Percentiles rank a stretch among this genome's conserved stretches.
Conservation (phyloP, 768 basidiomycete species). For the Mrakia hoshinonis region DNA sequence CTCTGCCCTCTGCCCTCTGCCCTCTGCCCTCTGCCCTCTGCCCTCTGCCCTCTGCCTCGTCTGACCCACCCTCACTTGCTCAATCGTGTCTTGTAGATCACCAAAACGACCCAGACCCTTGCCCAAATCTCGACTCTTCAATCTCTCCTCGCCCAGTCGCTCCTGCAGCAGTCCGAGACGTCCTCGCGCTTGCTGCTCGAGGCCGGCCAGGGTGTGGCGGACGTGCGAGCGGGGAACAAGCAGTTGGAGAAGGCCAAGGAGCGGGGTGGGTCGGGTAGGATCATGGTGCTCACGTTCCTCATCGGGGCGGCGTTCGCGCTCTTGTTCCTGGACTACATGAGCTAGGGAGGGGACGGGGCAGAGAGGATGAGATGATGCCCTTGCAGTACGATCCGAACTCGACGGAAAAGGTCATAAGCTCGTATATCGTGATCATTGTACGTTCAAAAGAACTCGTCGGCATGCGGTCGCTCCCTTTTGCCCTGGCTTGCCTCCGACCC, state of each 20-base stretch:
- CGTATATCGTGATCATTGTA: no score
- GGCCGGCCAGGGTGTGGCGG: slow-evolving; percentile 74
- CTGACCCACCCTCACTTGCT: not conserved
- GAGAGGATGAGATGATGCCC: not conserved
- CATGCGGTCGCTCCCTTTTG: no score
- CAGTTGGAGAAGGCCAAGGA: slow-evolving; percentile 84
- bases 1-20: not conserved
- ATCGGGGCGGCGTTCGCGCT: slow-evolving; percentile 83
- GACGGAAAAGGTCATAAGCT: no score
- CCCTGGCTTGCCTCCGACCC: no score
- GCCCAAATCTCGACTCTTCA: slow-evolving; percentile 70
- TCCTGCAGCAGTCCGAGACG: slow-evolving; percentile 80
- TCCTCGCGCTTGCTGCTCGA: slow-evolving; percentile 93
- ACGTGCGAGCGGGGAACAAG: slow-evolving; percentile 78
- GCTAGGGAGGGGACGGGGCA: not conserved
- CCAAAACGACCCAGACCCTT: slow-evolving; percentile 15
- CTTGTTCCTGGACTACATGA: slow-evolving; percentile 71
- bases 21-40: not conserved
- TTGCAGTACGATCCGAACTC: no score
- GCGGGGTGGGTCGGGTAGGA: slow-evolving; percentile 72
- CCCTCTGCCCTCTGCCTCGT: not conserved
- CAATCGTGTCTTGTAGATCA: not conserved
- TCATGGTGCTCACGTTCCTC: slow-evolving; percentile 85
- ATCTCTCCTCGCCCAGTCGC: slow-evolving; percentile 78
- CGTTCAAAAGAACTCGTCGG: no score